These are phyloP conservation scores for Colletotrichum spaethianum DNA, from an alignment of 2,329 filamentous ascomycete genomes.

Conservation along the genomic window DNA sequence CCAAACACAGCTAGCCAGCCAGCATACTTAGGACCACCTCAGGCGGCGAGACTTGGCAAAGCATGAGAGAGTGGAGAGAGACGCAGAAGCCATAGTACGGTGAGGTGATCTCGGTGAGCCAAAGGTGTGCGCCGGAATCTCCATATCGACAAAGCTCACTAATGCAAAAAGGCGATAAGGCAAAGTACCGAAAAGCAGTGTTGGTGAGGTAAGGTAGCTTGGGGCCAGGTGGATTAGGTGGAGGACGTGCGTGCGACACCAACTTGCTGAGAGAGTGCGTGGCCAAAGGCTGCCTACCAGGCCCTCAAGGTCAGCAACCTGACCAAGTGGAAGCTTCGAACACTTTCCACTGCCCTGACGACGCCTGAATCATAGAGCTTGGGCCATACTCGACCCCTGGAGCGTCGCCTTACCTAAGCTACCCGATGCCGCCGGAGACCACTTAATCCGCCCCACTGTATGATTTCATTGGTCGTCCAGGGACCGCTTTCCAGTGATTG, in stretches of 20 bases:
- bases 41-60: not conserved
- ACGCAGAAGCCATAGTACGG: not conserved
- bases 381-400: constrained; percentile 28
- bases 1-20: not conserved
- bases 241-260: constrained; percentile 29
- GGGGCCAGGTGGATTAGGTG: not conserved
- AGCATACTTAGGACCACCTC: not conserved
- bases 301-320: constrained; percentile 38
- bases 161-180: constrained; percentile 37
- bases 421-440: constrained; percentile 32
- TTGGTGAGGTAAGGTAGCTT: not conserved
- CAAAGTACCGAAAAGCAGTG: constrained; percentile 24
- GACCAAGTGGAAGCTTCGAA: constrained; percentile 43
- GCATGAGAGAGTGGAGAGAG: not conserved
- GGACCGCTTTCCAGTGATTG: constrained; percentile 33
- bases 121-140: constrained; percentile 16
- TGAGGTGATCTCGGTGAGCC: constrained; percentile 21
- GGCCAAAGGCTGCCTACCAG: constrained; percentile 36
- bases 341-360: constrained; percentile 39
- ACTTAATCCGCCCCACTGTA: constrained; percentile 43
- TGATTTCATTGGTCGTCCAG: constrained; percentile 43
- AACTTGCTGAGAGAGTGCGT: constrained; percentile 29
- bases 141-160: constrained; percentile 37
- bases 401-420: constrained; percentile 38
- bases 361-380: constrained; percentile 42